Percentiles rank a stretch among this genome's conserved stretches.
These are phyloP conservation scores for Epichloe coenophiala DNA, from an alignment of 2,329 filamentous ascomycete species.

Conservation along the genomic window DNA sequence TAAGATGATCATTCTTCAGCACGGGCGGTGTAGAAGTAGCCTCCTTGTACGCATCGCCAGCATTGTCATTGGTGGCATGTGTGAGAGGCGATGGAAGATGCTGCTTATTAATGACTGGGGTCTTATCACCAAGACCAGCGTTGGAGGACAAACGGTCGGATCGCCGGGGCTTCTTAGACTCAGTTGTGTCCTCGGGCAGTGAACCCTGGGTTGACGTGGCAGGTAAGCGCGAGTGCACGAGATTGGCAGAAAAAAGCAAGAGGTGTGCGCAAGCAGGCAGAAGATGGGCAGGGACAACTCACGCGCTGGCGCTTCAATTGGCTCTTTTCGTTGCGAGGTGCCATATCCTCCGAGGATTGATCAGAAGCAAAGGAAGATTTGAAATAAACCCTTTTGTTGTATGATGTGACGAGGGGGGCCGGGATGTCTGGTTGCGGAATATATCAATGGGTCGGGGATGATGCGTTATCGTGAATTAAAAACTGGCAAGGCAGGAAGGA, in stretches of 20 bases:
- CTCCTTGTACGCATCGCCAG: conserved; percentile 50
- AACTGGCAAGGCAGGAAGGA: neutral
- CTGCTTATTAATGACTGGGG: conserved; percentile 46
- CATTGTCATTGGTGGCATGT: conserved; percentile 40
- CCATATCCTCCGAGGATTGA: conserved; percentile 27
- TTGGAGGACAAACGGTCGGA: conserved; percentile 50
- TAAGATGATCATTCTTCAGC: conserved; percentile 40
- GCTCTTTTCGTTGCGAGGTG: conserved; percentile 58
- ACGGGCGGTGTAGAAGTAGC: conserved; percentile 57
- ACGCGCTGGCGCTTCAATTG: conserved; percentile 75
- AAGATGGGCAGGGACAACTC: conserved; percentile 20
- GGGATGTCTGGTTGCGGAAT: neutral
- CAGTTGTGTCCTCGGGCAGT: conserved; percentile 46
- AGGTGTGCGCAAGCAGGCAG: conserved; percentile 8
- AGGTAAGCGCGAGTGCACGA: conserved; percentile 12
- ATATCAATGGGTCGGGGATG: neutral
- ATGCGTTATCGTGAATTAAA: neutral
- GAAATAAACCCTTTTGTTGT: neutral
- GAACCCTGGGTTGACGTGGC: conserved; percentile 40
- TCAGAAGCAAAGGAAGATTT: neutral
- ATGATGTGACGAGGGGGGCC: too few species aligned
- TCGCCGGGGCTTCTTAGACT: conserved; percentile 73
- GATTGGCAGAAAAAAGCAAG: conserved; percentile 6
- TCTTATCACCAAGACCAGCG: conserved; percentile 32
- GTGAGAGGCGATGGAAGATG: conserved; percentile 76